Evolutionary conservation across 139 green algal genomes (phyloP), one percentile per base, ranked within the genome.

Genomic region (Chlamydomonas sp.): DNA sequence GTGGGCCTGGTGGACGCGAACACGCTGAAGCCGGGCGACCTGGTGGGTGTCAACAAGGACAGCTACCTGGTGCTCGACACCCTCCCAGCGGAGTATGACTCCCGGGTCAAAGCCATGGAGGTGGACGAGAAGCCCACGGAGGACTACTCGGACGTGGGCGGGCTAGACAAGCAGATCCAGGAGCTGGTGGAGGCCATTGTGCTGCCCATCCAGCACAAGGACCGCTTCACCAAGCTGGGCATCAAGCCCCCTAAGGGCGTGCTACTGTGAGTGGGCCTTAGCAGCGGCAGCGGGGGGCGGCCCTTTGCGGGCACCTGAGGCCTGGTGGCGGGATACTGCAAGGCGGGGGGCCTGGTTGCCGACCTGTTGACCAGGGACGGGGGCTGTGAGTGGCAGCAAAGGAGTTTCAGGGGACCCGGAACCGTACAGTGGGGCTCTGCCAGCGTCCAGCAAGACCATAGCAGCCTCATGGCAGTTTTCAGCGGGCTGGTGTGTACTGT

Each of bases 1-100:
- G 95, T 99, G 20, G 98, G 98, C 0, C 91, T 99, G 49, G 98
- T 99, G n/a, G 97, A 99, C 84, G 88, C 98, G 1, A 92, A 95
- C 12, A 89, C 87, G 18, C 89, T 99, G 7, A 97, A 97, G 85
- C 97, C 97, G 9, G 94, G 92, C 8, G 97, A 99, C 90, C 92
- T 99, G 85, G 97, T 99, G n/a, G 98, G 98, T 14, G 98, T 99
- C 62, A 99, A 99, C 95, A 99, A 99, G 93, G 98, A 99, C 95
- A 97, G 91, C 78, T 99, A 99, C 90, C 94, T 99, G 6, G 97
- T 99, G 86, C 90, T 99, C 9, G 98, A 99, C 92, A 99, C 95
- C 0, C 94, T 99, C 49, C 98, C 98, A 12, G 96, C 98, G 0
- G 98, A 99, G 94, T 99, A 99, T 81, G 98, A 99, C 94, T 97